Conservation (phyloP, 176 grass and related monocot species). For the Phoenix dactylifera region DNA sequence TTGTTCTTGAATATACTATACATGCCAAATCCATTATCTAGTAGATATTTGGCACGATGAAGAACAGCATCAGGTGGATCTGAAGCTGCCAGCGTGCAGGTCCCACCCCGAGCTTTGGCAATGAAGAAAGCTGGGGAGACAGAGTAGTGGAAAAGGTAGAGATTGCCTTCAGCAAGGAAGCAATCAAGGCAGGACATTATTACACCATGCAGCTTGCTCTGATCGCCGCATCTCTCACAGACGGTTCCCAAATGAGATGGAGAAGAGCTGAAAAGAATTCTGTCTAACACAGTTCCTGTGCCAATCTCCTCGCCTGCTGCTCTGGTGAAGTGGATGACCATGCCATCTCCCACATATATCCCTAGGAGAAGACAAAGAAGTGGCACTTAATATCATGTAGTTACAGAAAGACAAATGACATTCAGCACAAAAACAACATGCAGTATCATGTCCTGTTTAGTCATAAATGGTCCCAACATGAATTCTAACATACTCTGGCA, state of each 20-base stretch:
- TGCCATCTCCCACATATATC: constrained; percentile 56
- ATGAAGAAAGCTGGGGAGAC: constrained; percentile 64
- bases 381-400: no score
- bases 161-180: constrained; percentile 56
- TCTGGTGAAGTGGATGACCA: constrained; percentile 80
- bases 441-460: no score
- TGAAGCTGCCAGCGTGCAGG: constrained; percentile 62
- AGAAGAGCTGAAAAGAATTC: constrained; percentile 44
- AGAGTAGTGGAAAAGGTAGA: constrained; percentile 62
- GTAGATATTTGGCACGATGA: constrained; percentile 49
- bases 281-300: constrained; percentile 56
- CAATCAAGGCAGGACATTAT: constrained; percentile 71
- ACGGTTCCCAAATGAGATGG: constrained; percentile 1
- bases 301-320: constrained; percentile 69
- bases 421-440: no score
- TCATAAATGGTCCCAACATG: no score
- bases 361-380: constrained; percentile 22
- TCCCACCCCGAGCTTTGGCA: constrained; percentile 75
- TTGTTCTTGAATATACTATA: constrained; percentile 87
- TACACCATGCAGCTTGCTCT: constrained; percentile 32
- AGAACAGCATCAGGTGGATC: constrained; percentile 34
- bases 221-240: constrained; percentile 38
- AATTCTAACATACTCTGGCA: no score
- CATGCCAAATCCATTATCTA: constrained; percentile 50
- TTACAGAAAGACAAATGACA: no score